Base-by-base conservation (phyloP, 176 grass and related monocot genomes). In the Oryza glumipatula region DNA sequence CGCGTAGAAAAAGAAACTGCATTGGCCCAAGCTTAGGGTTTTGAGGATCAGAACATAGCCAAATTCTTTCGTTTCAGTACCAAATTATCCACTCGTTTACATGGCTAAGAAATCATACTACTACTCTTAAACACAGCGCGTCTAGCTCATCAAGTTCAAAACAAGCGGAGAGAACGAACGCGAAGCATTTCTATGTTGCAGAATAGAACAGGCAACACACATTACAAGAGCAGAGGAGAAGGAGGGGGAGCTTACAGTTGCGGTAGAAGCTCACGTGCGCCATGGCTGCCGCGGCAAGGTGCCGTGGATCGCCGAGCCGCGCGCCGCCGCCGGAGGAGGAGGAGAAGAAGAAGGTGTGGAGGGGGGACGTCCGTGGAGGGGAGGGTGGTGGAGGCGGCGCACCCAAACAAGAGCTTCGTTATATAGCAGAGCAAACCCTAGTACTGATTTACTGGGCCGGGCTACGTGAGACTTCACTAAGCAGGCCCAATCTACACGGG, bases 201-300 rank as follows among this genome's bases (percentile, higher is more conserved):
- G 6, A 70, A 56, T 5, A 80, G 26, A 70, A 23, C 49, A 67
- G 17, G 5, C 5, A 21, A 58, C 35, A 6, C 2, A 14, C 48
- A 28, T 43, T 41, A 80, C 6, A 26, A 26, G 69, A 36, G 76
- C 21, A 11, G 22, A 4, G 32, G 0, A 1, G 14, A 3, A 0
- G 49, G 8, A 2, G 81, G 17, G 46, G 17, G 26, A 63, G 3
- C 87, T 94, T 88, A 94, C 89, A 92, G 84, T 92, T 94, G 84
- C 87, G 89, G 72, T 94, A 94, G 89, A 94, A 94, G 60, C 13
- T 89, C 26, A 92, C 92, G 81, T 94, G 92, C 73, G 89, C 92
- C 92, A 94, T 94, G 80, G 76, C 76, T 69, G 82, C 65, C 58
- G 80, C 79, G 49, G 68, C 72, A 51, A 67, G 35, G 63, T 5